Base-by-base conservation (phyloP, 2,329 filamentous ascomycete species). In the Epicoccum nigrum region DNA sequence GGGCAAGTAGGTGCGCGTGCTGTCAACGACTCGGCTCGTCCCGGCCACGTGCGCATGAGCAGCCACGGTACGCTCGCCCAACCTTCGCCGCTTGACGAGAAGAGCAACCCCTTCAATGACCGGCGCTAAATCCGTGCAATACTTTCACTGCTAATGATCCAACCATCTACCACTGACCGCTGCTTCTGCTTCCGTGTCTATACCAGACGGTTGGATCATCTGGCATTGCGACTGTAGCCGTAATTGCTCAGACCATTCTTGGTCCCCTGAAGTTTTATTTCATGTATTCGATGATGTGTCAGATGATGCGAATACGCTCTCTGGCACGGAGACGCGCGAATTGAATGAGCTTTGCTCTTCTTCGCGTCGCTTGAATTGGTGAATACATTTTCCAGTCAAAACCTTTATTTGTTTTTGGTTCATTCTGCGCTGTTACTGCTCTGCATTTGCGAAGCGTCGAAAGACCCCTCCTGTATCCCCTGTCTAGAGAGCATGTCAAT, bases 171-270 rank as follows among this genome's bases (percentile, higher is more conserved):
- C 60, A 74, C 67, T 78, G 77, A 79, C 77, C 49, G 49, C 49
- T 30, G 49, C 77, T 77, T 78, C 74, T 64, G 72, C 71, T 71
- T 73, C 72, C 76, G 72, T 53, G 75, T 74, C 75, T 76, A 69
- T 69, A 61, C 56, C 37, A 54, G 31, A 63, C 45, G 56, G 49
- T 44, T 39, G 43, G 55, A 51, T 57, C 67, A 37, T 37, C 50
- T 58, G 69, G 62, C 65, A 45, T 65, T 71, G 71, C 58, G 63
- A 70, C 46, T 58, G 67, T 27, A 73, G 70, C 58, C 69, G 71
- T 74, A 75, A 75, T 71, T 68, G 72, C 72, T 74, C 72, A 73
- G 71, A 68, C 71, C 71, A 56, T 51, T 64, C 73, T 25, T 71
- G 62, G 48, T 39, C 63, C 60, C 56, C 64, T 72, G 63, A 71